Conservation (phyloP, 176 grass and related monocot species). For the Poa pratensis region DNA sequence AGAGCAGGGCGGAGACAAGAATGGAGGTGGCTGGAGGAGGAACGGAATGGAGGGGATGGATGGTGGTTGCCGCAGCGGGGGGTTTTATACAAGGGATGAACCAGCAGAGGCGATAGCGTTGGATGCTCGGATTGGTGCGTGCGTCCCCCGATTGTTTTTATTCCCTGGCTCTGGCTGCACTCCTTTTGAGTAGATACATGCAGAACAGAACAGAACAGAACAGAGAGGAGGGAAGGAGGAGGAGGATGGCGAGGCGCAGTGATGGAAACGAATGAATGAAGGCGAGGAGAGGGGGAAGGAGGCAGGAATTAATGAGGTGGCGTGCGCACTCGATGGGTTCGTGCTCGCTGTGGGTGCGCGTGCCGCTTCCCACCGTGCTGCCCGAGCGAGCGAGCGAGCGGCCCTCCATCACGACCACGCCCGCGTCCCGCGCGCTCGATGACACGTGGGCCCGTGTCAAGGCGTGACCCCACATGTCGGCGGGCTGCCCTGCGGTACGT, state of each 20-base stretch:
- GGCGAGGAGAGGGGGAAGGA: neutral
- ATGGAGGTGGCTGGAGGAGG: neutral
- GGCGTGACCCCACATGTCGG: too few relatives aligned
- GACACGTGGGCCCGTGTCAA: neutral
- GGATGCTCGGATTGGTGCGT: constrained; percentile 54
- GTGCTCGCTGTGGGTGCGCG: constrained; percentile 39
- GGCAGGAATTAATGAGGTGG: constrained; percentile 47
- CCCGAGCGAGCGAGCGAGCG: too few relatives aligned
- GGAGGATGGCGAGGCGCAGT: constrained; percentile 16
- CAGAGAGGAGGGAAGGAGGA: neutral
- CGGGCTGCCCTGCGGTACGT: too few relatives aligned
- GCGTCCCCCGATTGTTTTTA: constrained; percentile 34
- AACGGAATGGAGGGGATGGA: constrained; percentile 27
- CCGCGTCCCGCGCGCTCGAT: too few relatives aligned
- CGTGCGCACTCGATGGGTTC: constrained; percentile 57
- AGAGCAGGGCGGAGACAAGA: neutral
- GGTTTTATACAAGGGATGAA: constrained; percentile 46
- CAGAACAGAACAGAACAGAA: too few relatives aligned
- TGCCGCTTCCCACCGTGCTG: constrained; percentile 45
- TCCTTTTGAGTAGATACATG: constrained; percentile 48
- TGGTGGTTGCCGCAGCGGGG: neutral
- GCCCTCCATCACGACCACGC: too few relatives aligned
- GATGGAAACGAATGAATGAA: constrained; percentile 17
- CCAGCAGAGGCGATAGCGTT: neutral
- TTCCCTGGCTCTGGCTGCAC: constrained; percentile 20